These are phyloP conservation scores for Pichia cactophila DNA, from an alignment of 1,139 yeast genomes.

Conservation along the genomic window DNA sequence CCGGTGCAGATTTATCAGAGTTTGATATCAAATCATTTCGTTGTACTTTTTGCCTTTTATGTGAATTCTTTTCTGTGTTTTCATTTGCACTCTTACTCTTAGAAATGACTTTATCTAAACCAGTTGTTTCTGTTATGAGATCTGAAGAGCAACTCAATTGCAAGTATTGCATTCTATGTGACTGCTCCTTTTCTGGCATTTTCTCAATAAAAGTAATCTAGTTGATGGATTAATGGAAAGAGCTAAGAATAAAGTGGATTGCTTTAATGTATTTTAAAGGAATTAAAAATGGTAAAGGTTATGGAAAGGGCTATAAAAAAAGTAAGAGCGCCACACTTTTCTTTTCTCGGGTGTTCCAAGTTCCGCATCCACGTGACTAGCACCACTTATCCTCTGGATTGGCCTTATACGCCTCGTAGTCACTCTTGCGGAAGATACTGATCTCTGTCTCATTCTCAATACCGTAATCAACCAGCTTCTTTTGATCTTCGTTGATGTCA, in stretches of 20 bases:
- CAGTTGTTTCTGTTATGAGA: not conserved
- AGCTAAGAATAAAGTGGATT: too few relatives aligned
- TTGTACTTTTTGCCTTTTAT: not conserved
- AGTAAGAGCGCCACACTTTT: not conserved
- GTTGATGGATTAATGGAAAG: too few relatives aligned
- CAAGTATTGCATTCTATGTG: not conserved
- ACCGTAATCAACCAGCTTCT: constrained; percentile 56
- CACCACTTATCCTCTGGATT: constrained; percentile 90
- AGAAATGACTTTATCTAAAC: not conserved
- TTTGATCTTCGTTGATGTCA: constrained; percentile 33
- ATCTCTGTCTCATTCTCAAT: constrained; percentile 87
- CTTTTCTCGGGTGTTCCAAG: not conserved
- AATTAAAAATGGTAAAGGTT: not conserved
- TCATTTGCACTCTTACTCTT: not conserved
- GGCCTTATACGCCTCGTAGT: constrained; percentile 58
- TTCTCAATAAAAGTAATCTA: not conserved
- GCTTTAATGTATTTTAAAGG: not conserved
- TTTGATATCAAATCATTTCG: not conserved
- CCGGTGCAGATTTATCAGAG: not conserved
- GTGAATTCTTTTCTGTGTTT: not conserved
- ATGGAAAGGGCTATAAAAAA: not conserved
- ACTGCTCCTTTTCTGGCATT: not conserved
- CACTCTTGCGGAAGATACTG: constrained; percentile 63
- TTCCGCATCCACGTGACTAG: not conserved
- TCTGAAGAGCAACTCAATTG: not conserved